Evolutionary conservation across 257 asterid genomes (phyloP).

Genomic region (Nemophila menziesii): DNA sequence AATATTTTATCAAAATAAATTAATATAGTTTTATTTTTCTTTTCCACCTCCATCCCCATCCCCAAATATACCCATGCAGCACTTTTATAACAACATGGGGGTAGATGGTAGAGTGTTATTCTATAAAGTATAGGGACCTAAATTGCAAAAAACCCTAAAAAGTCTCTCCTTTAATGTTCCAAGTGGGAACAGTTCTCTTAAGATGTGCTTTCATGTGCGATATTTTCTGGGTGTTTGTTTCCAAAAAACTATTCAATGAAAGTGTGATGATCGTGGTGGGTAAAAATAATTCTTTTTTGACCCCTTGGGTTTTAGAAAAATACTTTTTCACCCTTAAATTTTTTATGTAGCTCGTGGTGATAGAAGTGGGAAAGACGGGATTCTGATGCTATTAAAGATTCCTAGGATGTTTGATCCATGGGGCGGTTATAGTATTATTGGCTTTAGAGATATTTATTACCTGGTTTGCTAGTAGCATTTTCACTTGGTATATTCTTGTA

Average conservation of each 20-base stretch:
- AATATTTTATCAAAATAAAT: too few species aligned
- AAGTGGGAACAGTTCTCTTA: conserved; percentile 80
- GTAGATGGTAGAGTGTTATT: too few species aligned
- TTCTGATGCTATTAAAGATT: conserved; percentile 79
- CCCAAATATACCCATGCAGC: too few species aligned
- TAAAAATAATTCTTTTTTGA: conserved; percentile 11
- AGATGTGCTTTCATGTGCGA: conserved; percentile 84
- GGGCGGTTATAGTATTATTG: conserved; percentile 91
- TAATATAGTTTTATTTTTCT: too few species aligned
- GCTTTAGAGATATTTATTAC: conserved; percentile 84
- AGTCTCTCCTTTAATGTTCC: conserved; percentile 17
- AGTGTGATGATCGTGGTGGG: conserved; percentile 96
- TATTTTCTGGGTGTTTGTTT: conserved; percentile 88
- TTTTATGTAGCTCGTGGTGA: conserved; percentile 91
- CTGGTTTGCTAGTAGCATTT: conserved; percentile 72
- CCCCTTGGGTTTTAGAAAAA: not conserved
- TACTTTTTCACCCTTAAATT: too few species aligned
- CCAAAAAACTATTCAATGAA: conserved; percentile 66
- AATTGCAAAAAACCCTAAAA: too few species aligned
- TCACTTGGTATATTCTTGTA: too few species aligned
- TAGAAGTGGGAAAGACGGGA: conserved; percentile 79
- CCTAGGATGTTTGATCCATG: conserved; percentile 94
- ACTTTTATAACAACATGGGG: too few species aligned
- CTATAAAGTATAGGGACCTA: too few species aligned
- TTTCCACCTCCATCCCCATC: too few species aligned